phyloP scores from a whole-genome alignment of 2,329 filamentous ascomycete species.

The Claviceps paspali region DNA sequence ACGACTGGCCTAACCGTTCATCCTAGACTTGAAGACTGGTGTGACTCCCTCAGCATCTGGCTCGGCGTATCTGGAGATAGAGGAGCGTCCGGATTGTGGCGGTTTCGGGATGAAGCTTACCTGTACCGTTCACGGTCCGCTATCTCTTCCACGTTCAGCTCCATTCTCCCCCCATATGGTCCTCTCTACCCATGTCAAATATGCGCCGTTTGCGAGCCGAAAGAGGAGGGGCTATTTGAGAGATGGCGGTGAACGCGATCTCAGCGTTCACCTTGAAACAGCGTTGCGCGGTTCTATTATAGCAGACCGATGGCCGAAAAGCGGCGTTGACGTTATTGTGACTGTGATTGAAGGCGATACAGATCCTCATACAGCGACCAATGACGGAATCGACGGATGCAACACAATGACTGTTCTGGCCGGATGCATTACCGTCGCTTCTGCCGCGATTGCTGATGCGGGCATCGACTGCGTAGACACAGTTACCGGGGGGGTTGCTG shows the following conservation, averaged over 20 bases:
- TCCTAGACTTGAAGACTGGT: slow-evolving; percentile 70
- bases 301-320: slow-evolving; percentile 95
- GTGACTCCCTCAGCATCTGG: slow-evolving; percentile 87
- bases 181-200: slow-evolving; percentile 87
- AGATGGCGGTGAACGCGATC: slow-evolving; percentile 72
- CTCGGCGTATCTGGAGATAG: slow-evolving; percentile 70
- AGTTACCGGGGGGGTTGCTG: slow-evolving; percentile 78
- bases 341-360: slow-evolving; percentile 91
- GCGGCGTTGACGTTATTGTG: slow-evolving; percentile 85
- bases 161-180: slow-evolving; percentile 88
- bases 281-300: slow-evolving; percentile 81
- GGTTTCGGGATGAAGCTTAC: slow-evolving; percentile 72
- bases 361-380: slow-evolving; percentile 38
- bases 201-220: slow-evolving; percentile 81
- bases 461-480: slow-evolving; percentile 92
- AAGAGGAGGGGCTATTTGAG: slow-evolving; percentile 72
- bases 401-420: slow-evolving; percentile 84
- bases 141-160: slow-evolving; percentile 75
- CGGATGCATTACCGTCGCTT: slow-evolving; percentile 85
- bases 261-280: slow-evolving; percentile 82
- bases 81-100: slow-evolving; percentile 29
- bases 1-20: neutral
- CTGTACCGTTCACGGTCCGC: slow-evolving; percentile 85
- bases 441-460: slow-evolving; percentile 83
- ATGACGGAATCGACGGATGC: slow-evolving; percentile 51